phyloP scores from a whole-genome alignment of 1,139 yeast species.

The Suhomyces taliae region DNA sequence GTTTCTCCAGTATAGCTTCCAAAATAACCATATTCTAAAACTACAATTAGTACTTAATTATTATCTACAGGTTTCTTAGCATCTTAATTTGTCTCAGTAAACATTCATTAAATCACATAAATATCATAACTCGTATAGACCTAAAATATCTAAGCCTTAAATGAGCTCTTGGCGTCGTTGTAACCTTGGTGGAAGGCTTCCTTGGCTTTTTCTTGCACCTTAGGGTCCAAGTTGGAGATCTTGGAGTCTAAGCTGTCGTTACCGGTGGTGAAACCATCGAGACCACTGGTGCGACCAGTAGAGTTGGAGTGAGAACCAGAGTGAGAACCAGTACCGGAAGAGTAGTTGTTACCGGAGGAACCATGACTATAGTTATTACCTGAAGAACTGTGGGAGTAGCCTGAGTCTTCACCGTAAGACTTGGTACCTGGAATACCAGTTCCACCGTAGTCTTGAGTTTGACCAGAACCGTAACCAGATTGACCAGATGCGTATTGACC shows the following conservation, averaged over 20 bases:
- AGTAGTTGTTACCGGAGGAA: background rate
- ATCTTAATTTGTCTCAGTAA: background rate
- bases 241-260: constrained; percentile 34
- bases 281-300: constrained; percentile 1
- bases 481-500: constrained; percentile 1
- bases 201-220: constrained; percentile 37
- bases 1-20: too few species aligned
- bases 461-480: background rate
- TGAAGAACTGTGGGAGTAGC: background rate
- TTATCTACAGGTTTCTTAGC: too few species aligned
- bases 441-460: background rate
- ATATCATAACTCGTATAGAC: background rate
- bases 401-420: constrained; percentile 3
- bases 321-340: background rate
- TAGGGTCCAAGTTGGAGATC: constrained; percentile 34
- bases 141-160: constrained; percentile 12
- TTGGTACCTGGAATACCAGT: constrained; percentile 14
- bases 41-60: too few species aligned
- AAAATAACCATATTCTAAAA: too few species aligned
- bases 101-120: background rate
- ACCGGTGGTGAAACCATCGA: constrained; percentile 33
- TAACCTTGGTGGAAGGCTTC: constrained; percentile 41
- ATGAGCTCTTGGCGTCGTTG: constrained; percentile 34
- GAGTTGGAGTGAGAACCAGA: constrained; percentile 1
- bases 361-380: background rate